Base-by-base conservation (phyloP, 2,329 filamentous ascomycete species). In the Chaetoscypha palmicola region DNA sequence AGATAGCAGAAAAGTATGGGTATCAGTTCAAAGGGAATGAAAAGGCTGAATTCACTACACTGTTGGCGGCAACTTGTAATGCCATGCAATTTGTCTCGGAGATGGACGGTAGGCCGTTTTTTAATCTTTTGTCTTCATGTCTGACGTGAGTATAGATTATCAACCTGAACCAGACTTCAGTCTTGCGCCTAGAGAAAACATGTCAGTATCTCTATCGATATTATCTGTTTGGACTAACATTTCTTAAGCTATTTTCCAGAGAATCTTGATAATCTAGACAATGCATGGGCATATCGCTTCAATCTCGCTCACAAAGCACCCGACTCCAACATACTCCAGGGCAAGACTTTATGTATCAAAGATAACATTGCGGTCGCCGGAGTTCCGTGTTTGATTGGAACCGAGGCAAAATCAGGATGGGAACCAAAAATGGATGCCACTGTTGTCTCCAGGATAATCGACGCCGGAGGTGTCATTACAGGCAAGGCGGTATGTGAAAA, bases 401-500 rank as follows among this genome's bases (percentile, higher is more conserved):
- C 68, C 32, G 69, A 75, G 48, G 67, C 68, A 11, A 71, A 68
- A 46, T 64, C 56, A 1, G 64, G 66, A 0, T 77, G 73, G 73
- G 71, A 65, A 0, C 71, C 74, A 0, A 63, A 58, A 4, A 69
- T 69, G 19, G 74, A 78, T 55, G 74, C 75, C 0, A 75, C 72
- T 0, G 67, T 77, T 1, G 71, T 77, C 17, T 71, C 67, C 0
- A 60, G 75, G 11, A 58, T 69, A 0, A 57, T 78, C 2, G 67
- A 74, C 12, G 71, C 70, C 2, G 74, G 74, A 0, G 74, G 67
- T 0, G 56, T 67, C 33, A 69, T 78, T 12, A 62, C 67, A 5
- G 69, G 74, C 9, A 76, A 72, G 1, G 64, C 71, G 1, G 70
- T 70, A 2, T 78, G 74, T 45, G 75, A 78, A 48, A 74, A 74